Conservation (phyloP, 495 filamentous ascomycete species). For the Lophiotrema nucula region DNA sequence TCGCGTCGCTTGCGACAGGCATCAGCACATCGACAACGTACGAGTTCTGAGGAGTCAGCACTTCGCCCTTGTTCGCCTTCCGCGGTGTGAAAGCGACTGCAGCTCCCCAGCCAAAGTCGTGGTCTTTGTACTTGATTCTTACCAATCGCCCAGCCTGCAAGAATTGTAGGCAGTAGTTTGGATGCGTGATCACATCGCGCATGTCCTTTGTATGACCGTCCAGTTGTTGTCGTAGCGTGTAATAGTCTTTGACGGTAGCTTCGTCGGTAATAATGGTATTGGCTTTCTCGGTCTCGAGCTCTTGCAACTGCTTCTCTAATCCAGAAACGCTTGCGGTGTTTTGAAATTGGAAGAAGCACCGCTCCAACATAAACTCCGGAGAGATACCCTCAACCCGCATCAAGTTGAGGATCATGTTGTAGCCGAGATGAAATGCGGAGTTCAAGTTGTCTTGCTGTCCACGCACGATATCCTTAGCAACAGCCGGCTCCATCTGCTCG, state of each 20-base stretch:
- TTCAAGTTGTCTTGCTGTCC: conserved; percentile 95
- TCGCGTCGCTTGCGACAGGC: conserved; percentile 58
- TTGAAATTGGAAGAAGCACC: conserved; percentile 97
- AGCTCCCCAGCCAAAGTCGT: conserved; percentile 92
- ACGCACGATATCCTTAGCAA: conserved; percentile 89
- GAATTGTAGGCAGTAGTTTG: conserved; percentile 75
- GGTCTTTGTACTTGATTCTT: conserved; percentile 71
- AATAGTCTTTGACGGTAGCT: conserved; percentile 84
- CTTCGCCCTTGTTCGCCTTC: conserved; percentile 56
- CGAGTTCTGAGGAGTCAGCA: conserved; percentile 66
- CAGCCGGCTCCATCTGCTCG: conserved; percentile 90
- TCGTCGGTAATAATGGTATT: conserved; percentile 80
- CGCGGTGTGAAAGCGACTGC: conserved; percentile 69
- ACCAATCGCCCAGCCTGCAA: conserved; percentile 80
- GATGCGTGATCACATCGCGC: conserved; percentile 83
- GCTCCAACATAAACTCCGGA: conserved; percentile 93
- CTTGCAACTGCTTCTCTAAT: conserved; percentile 72
- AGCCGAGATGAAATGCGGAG: conserved; percentile 96
- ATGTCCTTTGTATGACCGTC: conserved; percentile 80
- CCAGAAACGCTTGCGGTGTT: conserved; percentile 79
- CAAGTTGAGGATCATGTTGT: conserved; percentile 98
- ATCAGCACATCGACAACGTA: conserved; percentile 81
- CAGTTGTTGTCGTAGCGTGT: conserved; percentile 78
- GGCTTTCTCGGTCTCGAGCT: conserved; percentile 68
- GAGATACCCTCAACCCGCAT: conserved; percentile 95